These are phyloP conservation scores for Fonsecaea pedrosoi DNA, from an alignment of 2,329 filamentous ascomycete genomes.

Conservation along the genomic window DNA sequence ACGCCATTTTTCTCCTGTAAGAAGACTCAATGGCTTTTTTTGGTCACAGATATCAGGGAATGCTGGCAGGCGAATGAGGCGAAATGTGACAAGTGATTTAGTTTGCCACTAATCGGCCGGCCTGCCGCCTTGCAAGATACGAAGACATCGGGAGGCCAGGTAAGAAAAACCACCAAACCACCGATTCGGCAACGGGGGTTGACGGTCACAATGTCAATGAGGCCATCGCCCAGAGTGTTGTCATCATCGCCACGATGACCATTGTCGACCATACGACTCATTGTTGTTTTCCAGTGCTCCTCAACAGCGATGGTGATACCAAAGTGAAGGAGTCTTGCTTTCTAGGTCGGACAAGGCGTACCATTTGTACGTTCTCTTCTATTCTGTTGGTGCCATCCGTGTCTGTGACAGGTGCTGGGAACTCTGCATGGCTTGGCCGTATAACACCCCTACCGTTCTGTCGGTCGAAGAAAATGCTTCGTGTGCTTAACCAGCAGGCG, in stretches of 20 bases:
- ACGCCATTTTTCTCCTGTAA: conserved; percentile 29
- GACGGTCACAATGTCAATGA: neutral
- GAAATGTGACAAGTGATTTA: neutral
- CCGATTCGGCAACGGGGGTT: neutral
- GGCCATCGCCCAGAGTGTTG: neutral
- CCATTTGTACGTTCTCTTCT: neutral
- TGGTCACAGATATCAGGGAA: neutral
- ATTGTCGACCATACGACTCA: neutral
- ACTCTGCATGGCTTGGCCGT: neutral
- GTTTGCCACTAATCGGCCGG: neutral
- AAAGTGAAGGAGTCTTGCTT: neutral
- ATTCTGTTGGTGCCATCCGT: neutral
- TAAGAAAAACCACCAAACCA: neutral
- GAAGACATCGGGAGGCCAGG: neutral
- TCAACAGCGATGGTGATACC: neutral
- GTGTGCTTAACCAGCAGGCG: neutral
- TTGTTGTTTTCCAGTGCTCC: neutral
- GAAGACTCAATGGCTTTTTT: neutral
- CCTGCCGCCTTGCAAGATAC: neutral
- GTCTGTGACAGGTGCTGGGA: neutral
- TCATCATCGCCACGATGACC: neutral
- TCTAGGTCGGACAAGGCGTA: neutral
- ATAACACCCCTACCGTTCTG: neutral
- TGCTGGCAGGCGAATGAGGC: neutral
- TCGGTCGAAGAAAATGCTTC: conserved; percentile 6